A percentile compares a stretch with the other conserved stretches of the same genome.
phyloP scores from a whole-genome alignment of 2,329 filamentous ascomycete species.

The Annulohypoxylon truncatum region DNA sequence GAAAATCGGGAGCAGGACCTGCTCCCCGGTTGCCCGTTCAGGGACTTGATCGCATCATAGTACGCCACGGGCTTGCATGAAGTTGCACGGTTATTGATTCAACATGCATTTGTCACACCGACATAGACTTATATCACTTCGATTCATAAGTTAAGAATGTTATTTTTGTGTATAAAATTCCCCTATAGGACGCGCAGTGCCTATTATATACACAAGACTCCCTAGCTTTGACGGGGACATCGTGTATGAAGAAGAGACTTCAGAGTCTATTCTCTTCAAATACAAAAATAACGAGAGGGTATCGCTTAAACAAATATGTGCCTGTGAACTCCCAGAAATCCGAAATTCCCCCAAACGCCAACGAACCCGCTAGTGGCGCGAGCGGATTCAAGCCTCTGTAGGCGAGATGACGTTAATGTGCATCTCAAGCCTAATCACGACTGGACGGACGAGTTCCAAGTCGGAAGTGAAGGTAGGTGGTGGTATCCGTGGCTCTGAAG shows the following conservation, averaged over 20 bases:
- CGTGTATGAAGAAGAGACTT: no score
- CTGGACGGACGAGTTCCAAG: background rate
- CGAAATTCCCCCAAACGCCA: background rate
- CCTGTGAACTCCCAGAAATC: background rate
- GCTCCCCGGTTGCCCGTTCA: no score
- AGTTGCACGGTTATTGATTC: background rate
- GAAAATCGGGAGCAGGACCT: no score
- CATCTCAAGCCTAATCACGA: background rate
- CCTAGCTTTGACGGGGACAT: background rate
- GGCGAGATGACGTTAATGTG: background rate
- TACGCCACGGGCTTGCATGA: background rate
- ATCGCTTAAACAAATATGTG: background rate
- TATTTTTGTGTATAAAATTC: background rate
- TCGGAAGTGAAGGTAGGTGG: background rate
- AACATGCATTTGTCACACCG: background rate
- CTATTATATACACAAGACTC: background rate
- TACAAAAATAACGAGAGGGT: background rate
- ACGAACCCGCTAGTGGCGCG: background rate
- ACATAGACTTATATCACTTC: no score
- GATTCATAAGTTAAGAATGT: no score
- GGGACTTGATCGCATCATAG: background rate
- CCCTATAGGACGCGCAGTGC: background rate
- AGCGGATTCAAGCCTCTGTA: background rate
- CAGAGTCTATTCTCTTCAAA: background rate
- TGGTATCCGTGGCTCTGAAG: no score